phyloP scores from a whole-genome alignment of 495 filamentous ascomycete species.

The Penicillium antarcticum region DNA sequence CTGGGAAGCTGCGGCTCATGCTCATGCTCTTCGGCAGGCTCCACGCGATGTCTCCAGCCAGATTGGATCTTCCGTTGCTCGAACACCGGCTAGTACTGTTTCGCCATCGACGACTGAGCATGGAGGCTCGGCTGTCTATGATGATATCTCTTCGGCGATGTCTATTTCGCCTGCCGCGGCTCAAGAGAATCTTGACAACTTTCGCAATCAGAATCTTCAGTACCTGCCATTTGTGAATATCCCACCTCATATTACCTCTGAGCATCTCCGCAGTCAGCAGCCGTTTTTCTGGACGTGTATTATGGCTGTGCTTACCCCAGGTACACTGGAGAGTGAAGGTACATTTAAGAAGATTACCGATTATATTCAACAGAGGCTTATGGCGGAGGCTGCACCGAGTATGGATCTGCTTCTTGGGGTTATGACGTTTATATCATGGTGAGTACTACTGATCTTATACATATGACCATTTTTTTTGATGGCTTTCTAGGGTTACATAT shows the following conservation, averaged over 20 bases:
- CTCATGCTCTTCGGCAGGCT: slow-evolving; percentile 2
- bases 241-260: slow-evolving; percentile 39
- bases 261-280: slow-evolving; percentile 39
- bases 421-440: slow-evolving; percentile 47
- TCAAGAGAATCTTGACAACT: slow-evolving; percentile 35
- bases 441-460: neutral
- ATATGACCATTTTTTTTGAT: neutral
- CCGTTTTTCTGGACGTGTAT: slow-evolving; percentile 57
- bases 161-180: slow-evolving; percentile 29
- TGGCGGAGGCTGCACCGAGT: slow-evolving; percentile 46
- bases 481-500: slow-evolving; percentile 13
- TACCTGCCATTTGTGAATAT: slow-evolving; percentile 47
- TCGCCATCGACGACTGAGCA: slow-evolving; percentile 14
- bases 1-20: slow-evolving; percentile 13
- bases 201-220: slow-evolving; percentile 39
- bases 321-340: slow-evolving; percentile 28
- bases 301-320: slow-evolving; percentile 40
- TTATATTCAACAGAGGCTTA: slow-evolving; percentile 43
- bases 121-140: neutral
- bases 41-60: slow-evolving; percentile 3
- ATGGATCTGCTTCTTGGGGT: slow-evolving; percentile 56
- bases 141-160: slow-evolving; percentile 10
- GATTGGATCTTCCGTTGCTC: neutral
- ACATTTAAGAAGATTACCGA: slow-evolving; percentile 37
- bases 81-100: slow-evolving; percentile 5